A percentile compares a stretch with the other conserved stretches of the same genome.
Conservation (phyloP, 108 stramenopile genomes). For the Cyclotella cryptica region DNA sequence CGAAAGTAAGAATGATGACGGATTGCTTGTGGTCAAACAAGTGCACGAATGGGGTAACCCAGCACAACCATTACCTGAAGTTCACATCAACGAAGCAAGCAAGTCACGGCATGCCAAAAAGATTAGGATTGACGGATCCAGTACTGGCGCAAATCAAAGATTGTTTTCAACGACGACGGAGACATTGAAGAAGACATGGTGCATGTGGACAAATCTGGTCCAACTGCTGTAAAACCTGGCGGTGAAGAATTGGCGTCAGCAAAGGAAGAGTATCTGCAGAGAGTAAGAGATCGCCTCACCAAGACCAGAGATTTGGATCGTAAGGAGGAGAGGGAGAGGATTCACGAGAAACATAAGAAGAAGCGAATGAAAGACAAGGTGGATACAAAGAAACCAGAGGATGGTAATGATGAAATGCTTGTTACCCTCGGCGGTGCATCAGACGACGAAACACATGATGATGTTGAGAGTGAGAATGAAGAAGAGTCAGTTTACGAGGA, state of each 20-base stretch:
- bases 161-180: constrained; percentile 92
- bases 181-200: constrained; percentile 69
- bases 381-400: constrained; percentile 18
- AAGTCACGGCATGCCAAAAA: constrained; percentile 80
- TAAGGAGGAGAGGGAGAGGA: constrained; percentile 78
- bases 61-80: constrained; percentile 37
- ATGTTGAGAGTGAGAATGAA: constrained; percentile 31
- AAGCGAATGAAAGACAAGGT: constrained; percentile 68
- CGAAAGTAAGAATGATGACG: constrained; percentile 73
- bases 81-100: constrained; percentile 52
- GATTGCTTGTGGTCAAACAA: constrained; percentile 79
- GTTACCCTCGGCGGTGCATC: constrained; percentile 16
- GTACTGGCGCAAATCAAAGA: constrained; percentile 66
- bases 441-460: constrained; percentile 26
- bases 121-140: constrained; percentile 82
- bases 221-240: constrained; percentile 18
- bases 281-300: constrained; percentile 72
- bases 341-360: constrained; percentile 85
- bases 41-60: constrained; percentile 66
- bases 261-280: constrained; percentile 70
- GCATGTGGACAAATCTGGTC: constrained; percentile 32
- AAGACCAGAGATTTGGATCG: constrained; percentile 72
- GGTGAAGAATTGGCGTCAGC: constrained; percentile 55
- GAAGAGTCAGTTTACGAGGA: constrained; percentile 30
- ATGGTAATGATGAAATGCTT: constrained; percentile 14